Base-by-base conservation (phyloP, 148 eudicot species). In the Vaccinium macrocarpon region DNA sequence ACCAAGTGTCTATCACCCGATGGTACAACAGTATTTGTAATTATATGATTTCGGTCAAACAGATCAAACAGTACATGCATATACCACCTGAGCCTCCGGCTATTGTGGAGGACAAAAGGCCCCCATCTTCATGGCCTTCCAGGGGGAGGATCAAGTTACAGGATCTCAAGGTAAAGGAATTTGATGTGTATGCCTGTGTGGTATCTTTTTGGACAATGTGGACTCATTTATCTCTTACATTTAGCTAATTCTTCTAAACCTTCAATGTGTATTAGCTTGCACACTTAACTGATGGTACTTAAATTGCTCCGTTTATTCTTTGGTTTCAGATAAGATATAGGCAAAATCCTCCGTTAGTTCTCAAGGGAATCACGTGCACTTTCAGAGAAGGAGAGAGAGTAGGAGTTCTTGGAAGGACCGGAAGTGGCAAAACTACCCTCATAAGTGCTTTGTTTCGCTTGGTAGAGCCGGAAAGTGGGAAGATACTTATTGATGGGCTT, bases 41-140 rank as follows among this genome's bases (percentile, higher is more conserved):
- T 48, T 89, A 86, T 79, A 81, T 95, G 15, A 86, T 90, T 78
- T 95, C 98, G 0, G 94, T 90, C 0, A 96, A 95, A 80, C 85
- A 95, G 82, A 91, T 93, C 68, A 92, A 93, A 81, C 98, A 95
- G 74, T 93, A 87, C 78, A 95, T 95, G 95, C 82, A 92, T 81
- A 87, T 95, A 76, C 88, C 92, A 32, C 86, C 94, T 0, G 91
- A 93, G 86, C 93, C 94, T 27, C 88, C 87, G 49, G 91, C 46
- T 5, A 76, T 92, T 27, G 75, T 90, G 23, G 87, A 86, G 21
- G 91, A 74, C 23, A 90, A 86, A 13, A 88, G 92, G 51, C 91
- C 94, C 53, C 86, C 90, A 1, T 55, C 88, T 51, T 82, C 88
- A 18, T 93, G 96, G 96, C 96, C 96, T 49, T 83, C 90, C 29